phyloP scores from a whole-genome alignment of 805 yeast species.

The Myxozyma neglecta region DNA sequence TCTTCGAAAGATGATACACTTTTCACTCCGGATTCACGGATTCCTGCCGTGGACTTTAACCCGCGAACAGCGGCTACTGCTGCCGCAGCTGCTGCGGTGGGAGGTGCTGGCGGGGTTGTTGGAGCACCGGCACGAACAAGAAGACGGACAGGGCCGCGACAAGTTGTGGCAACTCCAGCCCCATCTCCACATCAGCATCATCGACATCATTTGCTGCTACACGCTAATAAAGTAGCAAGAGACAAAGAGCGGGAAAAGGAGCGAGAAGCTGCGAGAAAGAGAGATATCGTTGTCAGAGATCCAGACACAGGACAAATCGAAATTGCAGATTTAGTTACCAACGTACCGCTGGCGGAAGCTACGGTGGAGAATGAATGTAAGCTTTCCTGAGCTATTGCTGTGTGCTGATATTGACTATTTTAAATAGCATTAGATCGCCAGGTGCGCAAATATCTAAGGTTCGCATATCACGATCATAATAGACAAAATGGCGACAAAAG shows the following conservation, averaged over 20 bases:
- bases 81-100: background rate
- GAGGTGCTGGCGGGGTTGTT: background rate
- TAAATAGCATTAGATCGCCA: slow-evolving; percentile 18
- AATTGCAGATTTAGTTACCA: slow-evolving; percentile 19
- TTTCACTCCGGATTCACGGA: background rate
- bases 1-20: background rate
- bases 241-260: background rate
- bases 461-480: slow-evolving; percentile 7
- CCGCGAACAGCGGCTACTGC: background rate
- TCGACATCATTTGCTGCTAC: slow-evolving; percentile 1
- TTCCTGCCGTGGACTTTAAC: no score
- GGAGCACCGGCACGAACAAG: background rate
- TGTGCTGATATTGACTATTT: background rate
- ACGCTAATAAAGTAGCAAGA: background rate
- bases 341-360: slow-evolving; percentile 15
- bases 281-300: slow-evolving; percentile 25
- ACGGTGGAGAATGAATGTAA: slow-evolving; percentile 25
- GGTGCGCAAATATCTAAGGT: slow-evolving; percentile 9
- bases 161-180: background rate
- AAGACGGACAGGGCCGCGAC: background rate
- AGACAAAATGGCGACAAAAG: slow-evolving; percentile 7
- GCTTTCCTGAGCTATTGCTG: background rate
- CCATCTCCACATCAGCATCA: slow-evolving; percentile 1
- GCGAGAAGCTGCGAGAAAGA: background rate
- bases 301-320: slow-evolving; percentile 25